Evolutionary conservation across 371 early-diverging fungal genomes (phyloP), one percentile per base, ranked within the genome.

Genomic region (Mycotypha africana): DNA sequence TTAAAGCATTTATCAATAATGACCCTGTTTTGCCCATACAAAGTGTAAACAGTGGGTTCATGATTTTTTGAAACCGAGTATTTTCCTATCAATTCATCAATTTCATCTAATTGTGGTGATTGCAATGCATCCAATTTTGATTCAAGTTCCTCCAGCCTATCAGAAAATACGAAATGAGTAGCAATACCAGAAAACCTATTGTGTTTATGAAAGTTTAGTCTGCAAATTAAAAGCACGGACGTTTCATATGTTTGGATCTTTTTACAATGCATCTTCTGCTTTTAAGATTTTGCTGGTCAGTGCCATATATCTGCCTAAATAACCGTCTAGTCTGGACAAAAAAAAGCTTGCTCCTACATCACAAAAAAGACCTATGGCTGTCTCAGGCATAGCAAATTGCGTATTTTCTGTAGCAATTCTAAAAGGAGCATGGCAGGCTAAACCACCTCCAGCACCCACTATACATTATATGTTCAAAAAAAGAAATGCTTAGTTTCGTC

Each of bases 361-460:
- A 16, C 95, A 93, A 58, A 93, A 93, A 19, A 93, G 70, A 4
- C 98, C 97, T 46, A 96, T 95, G 42, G 74, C 76, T 11, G 91
- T 90, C 65, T 95, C 95, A 5, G 93, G 94, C 95, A 95, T 95
- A 16, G 95, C 90, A 56, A 93, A 89, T 31, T 86, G 53, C 1
- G 95, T 89, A 30, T 85, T 82, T 64, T 97, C 97, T n/a, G 95
- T 95, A 4, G 93, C 95, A 33, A 97, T 85, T 26, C 96, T 72
- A 76, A 97, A 95, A 7, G 94, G 91, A 6, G 90, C 93, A 53
- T 93, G 93, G 16, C 91, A 87, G 15, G 88, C 85, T 15, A 97
- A 56, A 15, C 96, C 97, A 24, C 91, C 89, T 22, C 97, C 98
- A 24, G 93, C 96, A 21, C 98, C 98, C 93, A 93, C 89, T 88